Base-by-base conservation (phyloP, 768 basidiomycete species). In the Suillus variegatus region DNA sequence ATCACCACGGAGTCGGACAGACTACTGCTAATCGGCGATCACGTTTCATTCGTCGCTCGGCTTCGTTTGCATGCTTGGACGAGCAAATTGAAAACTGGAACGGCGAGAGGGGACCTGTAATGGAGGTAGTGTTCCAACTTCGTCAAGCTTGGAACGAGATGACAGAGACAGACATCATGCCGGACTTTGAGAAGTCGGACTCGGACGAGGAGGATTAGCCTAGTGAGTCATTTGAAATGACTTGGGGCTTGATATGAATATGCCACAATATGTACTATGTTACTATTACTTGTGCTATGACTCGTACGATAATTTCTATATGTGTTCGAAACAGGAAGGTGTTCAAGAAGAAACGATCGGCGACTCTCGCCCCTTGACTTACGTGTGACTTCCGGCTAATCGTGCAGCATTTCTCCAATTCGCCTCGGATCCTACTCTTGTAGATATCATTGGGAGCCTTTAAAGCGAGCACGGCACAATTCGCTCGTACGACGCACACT, bases 31-130 rank as follows among this genome's bases (percentile, higher is more conserved):
- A 0, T 6, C 44, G 40, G 54, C 46, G 20, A 14, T 61, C 69
- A 4, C 65, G 51, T 25, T 40, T 61, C 8, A 65, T 75, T 14
- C 75, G 74, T 54, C 74, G 75, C 40, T 75, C 74, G 5, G 69
- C n/a, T 49, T 75, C 75, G 40, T 71, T 67, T 14, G 68, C 69
- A 18, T 72, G 68, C 6, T 66, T 67, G 67, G 54, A 67, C 12
- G 20, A 25, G 1, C 41, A 43, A 6, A 35, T 55, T 20, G 41
- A 36, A 16, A 0, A 38, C 28, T n/a, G 8, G 28, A 35, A 10
- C 41, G n/a, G 44, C 2, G 57, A 60, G 3, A 65, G 62, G 13
- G 68, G 66, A 47, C 2, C 66, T 4, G 13, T 75, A 18, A 67
- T 68, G 71, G 44, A 62, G 1, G 38, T 68, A 2, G 51, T 77